Percentiles rank a stretch among this genome's conserved stretches.
Evolutionary conservation across 2,329 filamentous ascomycete species (phyloP).

Genomic region (Colletotrichum chrysophilum): DNA sequence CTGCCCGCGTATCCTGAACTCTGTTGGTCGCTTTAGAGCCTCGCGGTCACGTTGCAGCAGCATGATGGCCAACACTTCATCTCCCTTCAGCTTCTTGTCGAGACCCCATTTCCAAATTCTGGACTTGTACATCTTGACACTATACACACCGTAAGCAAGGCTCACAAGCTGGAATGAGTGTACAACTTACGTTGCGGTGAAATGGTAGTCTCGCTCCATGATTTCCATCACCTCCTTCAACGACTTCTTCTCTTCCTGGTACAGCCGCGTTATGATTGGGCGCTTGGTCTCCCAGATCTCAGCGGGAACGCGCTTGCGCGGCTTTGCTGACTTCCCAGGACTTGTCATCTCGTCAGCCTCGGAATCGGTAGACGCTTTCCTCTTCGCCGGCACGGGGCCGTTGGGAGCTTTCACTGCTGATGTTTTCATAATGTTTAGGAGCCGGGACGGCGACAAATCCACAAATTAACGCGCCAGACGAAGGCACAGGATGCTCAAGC

Average conservation of each 20-base stretch:
- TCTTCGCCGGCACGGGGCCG: conserved; percentile 13
- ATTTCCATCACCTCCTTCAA: conserved; percentile 46
- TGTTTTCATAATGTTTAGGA: neutral
- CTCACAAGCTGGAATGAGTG: neutral
- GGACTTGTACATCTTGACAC: conserved; percentile 49
- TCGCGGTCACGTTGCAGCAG: conserved; percentile 41
- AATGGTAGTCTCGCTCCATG: conserved; percentile 41
- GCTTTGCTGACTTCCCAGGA: conserved; percentile 1
- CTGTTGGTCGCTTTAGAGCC: conserved; percentile 34
- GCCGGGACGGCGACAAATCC: neutral
- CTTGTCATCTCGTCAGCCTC: conserved; percentile 34
- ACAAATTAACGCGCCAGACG: neutral
- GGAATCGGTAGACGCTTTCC: conserved; percentile 29
- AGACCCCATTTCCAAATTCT: conserved; percentile 47
- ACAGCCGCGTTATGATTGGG: conserved; percentile 40
- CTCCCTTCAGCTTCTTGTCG: conserved; percentile 46
- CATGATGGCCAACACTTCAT: conserved; percentile 44
- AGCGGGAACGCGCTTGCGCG: conserved; percentile 34
- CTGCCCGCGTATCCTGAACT: conserved; percentile 42
- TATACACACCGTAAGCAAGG: conserved; percentile 19
- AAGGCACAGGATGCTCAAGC: neutral
- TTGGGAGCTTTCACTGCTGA: neutral
- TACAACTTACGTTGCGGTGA: conserved; percentile 42
- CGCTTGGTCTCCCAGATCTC: conserved; percentile 38
- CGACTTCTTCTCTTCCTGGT: conserved; percentile 44